These are phyloP conservation scores for Claviceps citrina DNA, from an alignment of 2,329 filamentous ascomycete genomes.

Conservation along the genomic window DNA sequence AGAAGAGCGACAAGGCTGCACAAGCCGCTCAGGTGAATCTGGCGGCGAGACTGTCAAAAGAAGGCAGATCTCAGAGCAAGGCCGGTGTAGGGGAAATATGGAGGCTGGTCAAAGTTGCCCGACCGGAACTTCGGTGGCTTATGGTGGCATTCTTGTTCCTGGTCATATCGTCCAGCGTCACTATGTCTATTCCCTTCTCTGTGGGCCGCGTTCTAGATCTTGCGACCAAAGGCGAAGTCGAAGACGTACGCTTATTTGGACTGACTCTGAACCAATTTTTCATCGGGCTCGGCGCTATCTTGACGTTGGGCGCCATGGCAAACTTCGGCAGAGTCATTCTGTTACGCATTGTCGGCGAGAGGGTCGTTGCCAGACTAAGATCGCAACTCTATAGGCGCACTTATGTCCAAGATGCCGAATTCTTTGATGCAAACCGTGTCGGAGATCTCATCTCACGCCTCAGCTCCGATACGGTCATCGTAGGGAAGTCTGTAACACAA, in stretches of 20 bases:
- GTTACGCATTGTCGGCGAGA: constrained; percentile 82
- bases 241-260: constrained; percentile 63
- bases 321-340: constrained; percentile 93
- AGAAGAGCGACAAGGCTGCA: constrained; percentile 67
- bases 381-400: constrained; percentile 84
- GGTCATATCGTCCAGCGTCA: constrained; percentile 78
- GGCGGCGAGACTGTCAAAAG: constrained; percentile 72
- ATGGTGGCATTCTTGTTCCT: constrained; percentile 68
- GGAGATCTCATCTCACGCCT: constrained; percentile 92
- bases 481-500: constrained; percentile 96
- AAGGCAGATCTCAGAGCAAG: constrained; percentile 43
- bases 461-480: constrained; percentile 91
- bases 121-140: constrained; percentile 67
- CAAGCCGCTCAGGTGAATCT: constrained; percentile 83
- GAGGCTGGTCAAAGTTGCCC: constrained; percentile 77
- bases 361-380: constrained; percentile 78
- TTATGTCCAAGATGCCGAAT: constrained; percentile 94
- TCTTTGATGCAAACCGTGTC: constrained; percentile 94
- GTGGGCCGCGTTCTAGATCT: constrained; percentile 92
- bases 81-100: constrained; percentile 63
- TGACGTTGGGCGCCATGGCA: constrained; percentile 70
- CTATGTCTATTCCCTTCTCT: constrained; percentile 92
- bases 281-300: constrained; percentile 55
- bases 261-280: constrained; percentile 82
- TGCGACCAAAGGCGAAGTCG: constrained; percentile 56